Percentiles rank a stretch among this genome's conserved stretches.
Evolutionary conservation across 768 basidiomycete genomes (phyloP).

Genomic region (Trametes gibbosa): DNA sequence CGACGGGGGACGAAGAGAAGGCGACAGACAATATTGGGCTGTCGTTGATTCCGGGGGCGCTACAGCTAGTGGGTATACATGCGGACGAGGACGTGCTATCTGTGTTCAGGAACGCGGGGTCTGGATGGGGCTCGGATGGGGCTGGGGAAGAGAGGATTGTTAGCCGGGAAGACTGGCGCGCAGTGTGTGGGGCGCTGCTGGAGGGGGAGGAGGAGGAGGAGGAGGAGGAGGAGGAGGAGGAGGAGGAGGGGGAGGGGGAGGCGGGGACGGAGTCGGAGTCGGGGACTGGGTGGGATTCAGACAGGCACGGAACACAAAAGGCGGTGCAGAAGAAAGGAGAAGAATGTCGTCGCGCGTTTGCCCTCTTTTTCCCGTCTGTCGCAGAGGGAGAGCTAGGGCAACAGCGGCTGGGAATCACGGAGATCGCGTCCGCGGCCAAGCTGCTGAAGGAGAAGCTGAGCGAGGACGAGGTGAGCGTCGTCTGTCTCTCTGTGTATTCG

Average conservation of each 20-base stretch:
- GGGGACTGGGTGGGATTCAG: constrained; percentile 28
- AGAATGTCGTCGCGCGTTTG: constrained; percentile 57
- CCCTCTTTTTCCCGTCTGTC: constrained; percentile 69
- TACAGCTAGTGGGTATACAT: constrained; percentile 57
- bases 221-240: constrained; percentile 30
- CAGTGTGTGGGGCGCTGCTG: constrained; percentile 75
- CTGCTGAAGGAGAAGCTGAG: constrained; percentile 70
- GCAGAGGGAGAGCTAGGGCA: constrained; percentile 42
- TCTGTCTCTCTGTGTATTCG: background rate
- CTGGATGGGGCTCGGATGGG: constrained; percentile 52
- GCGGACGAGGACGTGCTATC: constrained; percentile 63
- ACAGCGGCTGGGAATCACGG: constrained; percentile 62
- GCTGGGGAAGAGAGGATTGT: constrained; percentile 37
- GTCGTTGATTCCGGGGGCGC: constrained; percentile 55
- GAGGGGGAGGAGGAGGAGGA: constrained; percentile 27
- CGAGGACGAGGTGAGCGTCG: constrained; percentile 61
- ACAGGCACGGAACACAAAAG: constrained; percentile 32
- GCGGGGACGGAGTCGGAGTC: constrained; percentile 27
- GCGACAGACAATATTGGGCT: constrained; percentile 61
- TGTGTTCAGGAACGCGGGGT: constrained; percentile 73
- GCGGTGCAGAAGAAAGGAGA: constrained; percentile 14
- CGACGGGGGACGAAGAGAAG: no score
- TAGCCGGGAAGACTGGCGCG: constrained; percentile 70
- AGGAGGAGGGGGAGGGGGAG: constrained; percentile 24
- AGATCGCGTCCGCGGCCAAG: constrained; percentile 58